Evolutionary conservation across 106 monocot species (phyloP), one percentile per base, ranked within the genome.

Genomic region (Acorus gramineus): DNA sequence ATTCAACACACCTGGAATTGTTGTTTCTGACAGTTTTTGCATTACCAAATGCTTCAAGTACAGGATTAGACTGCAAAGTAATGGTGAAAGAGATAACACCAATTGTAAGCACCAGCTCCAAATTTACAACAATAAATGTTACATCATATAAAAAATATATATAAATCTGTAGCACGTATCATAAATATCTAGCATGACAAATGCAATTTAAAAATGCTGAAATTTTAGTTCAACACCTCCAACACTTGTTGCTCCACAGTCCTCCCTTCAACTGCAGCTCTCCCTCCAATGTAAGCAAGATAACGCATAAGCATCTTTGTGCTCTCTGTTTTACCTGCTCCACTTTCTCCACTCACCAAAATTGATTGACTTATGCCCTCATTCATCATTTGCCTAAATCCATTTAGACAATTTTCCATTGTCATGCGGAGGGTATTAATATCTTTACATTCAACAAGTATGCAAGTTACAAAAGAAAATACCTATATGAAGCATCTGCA

Each of bases 11-110:
- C 93, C 93, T 94, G 44, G 93, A 94, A 14, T 94, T 94, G 69
- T 94, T 89, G 71, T 94, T 94, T 72, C 89, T 79, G 42, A 94
- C 86, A 57, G 93, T 94, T 70, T 86, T 94, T 70, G 93, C 89
- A 82, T 94, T 94, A 11, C 93, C 93, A 82, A 94, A 94, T 73
- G 93, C 93, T 62, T 94, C 93, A 53, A 94, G 89, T 59, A 94
- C 89, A 65, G 93, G 93, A 84, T 94, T 94, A 11, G 93, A 94
- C 93, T 94, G 86, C 52, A 52, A 5, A 50, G 49, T 8, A 14
- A 9, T 13, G 11, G 42, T 46, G n/a, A 61, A 2, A 69, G 9
- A 28, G 9, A 5, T 65, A 59, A 28, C 28, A 28, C 28, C 28
- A 28, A 28, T 28, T 28, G 28, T 28, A 28, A 28, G 28, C 1